Evolutionary conservation across 306 rosid species (phyloP).

Genomic region (Mucuna pruriens): DNA sequence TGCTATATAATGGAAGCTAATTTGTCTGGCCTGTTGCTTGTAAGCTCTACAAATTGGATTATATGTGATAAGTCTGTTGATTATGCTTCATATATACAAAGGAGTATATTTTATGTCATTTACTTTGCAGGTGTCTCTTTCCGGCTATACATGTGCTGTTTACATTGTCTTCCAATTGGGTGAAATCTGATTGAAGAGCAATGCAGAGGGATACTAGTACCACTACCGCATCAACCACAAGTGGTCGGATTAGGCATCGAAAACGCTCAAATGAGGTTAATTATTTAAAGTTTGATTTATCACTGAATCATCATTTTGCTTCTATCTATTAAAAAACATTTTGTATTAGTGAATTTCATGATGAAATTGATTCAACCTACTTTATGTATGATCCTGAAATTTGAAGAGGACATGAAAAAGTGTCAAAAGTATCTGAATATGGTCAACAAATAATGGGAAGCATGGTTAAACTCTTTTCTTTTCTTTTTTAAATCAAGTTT

Average conservation of each 20-base stretch:
- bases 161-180: constrained; percentile 42
- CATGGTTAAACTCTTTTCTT: neutral
- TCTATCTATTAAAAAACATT: neutral
- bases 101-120: constrained; percentile 25
- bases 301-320: neutral
- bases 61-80: neutral
- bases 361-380: constrained; percentile 30
- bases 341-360: constrained; percentile 7
- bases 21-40: constrained; percentile 16
- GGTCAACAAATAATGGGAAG: constrained; percentile 27
- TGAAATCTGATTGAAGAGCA: constrained; percentile 43
- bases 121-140: constrained; percentile 54
- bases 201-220: constrained; percentile 68
- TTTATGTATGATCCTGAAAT: constrained; percentile 26
- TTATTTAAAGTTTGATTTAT: constrained; percentile 26
- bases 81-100: constrained; percentile 24
- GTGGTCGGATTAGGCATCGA: constrained; percentile 66
- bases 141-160: constrained; percentile 37
- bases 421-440: constrained; percentile 15
- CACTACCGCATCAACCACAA: constrained; percentile 42
- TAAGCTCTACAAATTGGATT: neutral
- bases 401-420: constrained; percentile 19
- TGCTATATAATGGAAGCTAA: constrained; percentile 26
- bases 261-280: constrained; percentile 83
- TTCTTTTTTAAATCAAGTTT: neutral